Conservation (phyloP, 164 flowering plant species). For the Aristolochia contorta region DNA sequence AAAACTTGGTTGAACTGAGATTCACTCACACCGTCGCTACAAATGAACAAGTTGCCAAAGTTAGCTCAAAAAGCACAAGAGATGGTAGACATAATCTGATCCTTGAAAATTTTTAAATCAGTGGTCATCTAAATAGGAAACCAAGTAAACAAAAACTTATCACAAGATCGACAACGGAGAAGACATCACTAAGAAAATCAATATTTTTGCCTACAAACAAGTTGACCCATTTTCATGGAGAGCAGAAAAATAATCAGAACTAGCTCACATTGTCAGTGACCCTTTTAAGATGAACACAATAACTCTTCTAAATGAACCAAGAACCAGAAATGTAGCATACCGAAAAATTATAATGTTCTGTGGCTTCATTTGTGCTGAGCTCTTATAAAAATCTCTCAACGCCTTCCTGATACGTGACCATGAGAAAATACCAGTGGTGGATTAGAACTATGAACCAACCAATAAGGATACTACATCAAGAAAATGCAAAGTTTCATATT, state of each 20-base stretch:
- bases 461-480: too few relatives aligned
- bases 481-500: too few relatives aligned
- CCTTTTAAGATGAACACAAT: too few relatives aligned
- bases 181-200: too few relatives aligned
- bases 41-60: conserved; percentile 5
- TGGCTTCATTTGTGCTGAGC: conserved; percentile 73
- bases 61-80: not conserved
- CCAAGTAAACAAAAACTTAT: too few relatives aligned
- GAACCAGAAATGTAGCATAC: conserved; percentile 16
- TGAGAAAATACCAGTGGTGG: not conserved
- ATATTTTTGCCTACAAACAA: not conserved
- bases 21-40: conserved; percentile 95
- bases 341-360: conserved; percentile 88
- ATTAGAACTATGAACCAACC: not conserved
- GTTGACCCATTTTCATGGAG: not conserved
- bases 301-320: too few relatives aligned
- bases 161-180: too few relatives aligned
- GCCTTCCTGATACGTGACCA: conserved; percentile 47
- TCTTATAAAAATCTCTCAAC: conserved; percentile 58
- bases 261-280: too few relatives aligned
- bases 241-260: too few relatives aligned
- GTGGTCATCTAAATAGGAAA: too few relatives aligned
- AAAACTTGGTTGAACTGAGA: conserved; percentile 81
- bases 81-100: too few relatives aligned
- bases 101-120: too few relatives aligned